Base-by-base conservation (phyloP, 164 flowering plant species). In the Buxus sempervirens region DNA sequence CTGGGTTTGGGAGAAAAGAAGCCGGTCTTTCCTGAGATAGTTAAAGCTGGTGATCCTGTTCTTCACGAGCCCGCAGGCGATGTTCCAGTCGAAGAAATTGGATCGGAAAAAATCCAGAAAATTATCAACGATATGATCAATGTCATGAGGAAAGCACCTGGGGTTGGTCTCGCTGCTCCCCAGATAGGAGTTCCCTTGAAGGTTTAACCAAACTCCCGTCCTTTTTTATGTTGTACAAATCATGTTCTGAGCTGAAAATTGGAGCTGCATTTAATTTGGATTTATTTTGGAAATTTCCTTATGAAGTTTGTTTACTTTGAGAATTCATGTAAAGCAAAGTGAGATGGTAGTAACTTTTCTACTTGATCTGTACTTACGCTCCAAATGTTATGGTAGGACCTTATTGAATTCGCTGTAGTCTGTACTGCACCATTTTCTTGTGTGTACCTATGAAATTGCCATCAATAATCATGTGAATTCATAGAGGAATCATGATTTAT, bases 101-200 rank as follows among this genome's bases (percentile, higher is more conserved):
- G 86, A 83, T 88, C 96, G 67, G 93, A 86, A 58, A 76, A 78
- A 82, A 78, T 91, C 24, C 85, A 94, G 88, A 87, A 83, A 76
- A 83, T 91, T 9, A 83, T 94, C 56, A 93, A 91, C 63, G 90
- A 91, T 67, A 91, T 91, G 98, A 71, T 90, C 25, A 67, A 61
- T 60, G 91, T 77, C 14, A 88, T 94, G 97, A 80, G 98, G 71
- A 75, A 71, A 60, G 96, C 87, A 55, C 96, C 97, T 76, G 98
- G 98, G 21, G 98, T 94, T 70, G 97, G 98, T 14, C 90, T 94
- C 62, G 97, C 98, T 74, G 98, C 97, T 67, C 93, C 98, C 19
- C 97, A 94, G 70, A 89, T 94, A 77, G 98, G 98, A 7, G 67
- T 91, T 36, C 96, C 98, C 0, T 79, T 91, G 59, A 83, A 77